These are phyloP conservation scores for Escovopsis sp. DNA, from an alignment of 2,329 filamentous ascomycete genomes.

Conservation along the genomic window DNA sequence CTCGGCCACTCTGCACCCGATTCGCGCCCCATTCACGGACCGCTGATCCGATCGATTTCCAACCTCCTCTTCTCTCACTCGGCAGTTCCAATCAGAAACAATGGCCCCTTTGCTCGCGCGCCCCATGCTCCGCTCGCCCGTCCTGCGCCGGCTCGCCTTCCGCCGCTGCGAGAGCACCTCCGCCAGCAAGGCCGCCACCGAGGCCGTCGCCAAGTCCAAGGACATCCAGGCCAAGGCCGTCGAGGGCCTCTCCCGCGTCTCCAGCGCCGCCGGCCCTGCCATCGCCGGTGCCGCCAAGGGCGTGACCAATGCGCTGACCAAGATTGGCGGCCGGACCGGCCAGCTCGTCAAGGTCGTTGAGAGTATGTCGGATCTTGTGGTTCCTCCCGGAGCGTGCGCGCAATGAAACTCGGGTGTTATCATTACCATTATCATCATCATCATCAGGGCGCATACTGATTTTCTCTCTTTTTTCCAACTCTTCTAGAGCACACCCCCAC, in stretches of 20 bases:
- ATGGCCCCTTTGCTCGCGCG: constrained; percentile 25
- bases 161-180: constrained; percentile 48
- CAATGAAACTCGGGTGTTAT: too few relatives aligned
- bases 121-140: constrained; percentile 31
- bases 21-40: too few relatives aligned
- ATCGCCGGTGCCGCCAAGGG: constrained; percentile 58
- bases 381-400: neutral
- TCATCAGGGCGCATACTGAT: neutral
- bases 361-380: constrained; percentile 48
- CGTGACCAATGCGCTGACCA: constrained; percentile 50
- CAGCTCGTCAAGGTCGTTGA: constrained; percentile 66
- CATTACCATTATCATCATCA: too few relatives aligned
- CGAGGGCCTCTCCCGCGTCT: constrained; percentile 69
- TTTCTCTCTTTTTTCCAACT: neutral
- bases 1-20: too few relatives aligned
- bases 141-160: constrained; percentile 28
- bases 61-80: too few relatives aligned
- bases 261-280: constrained; percentile 64
- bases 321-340: constrained; percentile 72
- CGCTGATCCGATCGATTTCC: neutral
- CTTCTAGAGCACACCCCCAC: constrained; percentile 65
- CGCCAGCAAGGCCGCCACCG: constrained; percentile 20
- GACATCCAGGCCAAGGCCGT: constrained; percentile 51
- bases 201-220: constrained; percentile 27
- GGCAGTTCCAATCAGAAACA: constrained; percentile 7